phyloP scores from a whole-genome alignment of 345 rosid genomes.

The Eucalyptus marginata region DNA sequence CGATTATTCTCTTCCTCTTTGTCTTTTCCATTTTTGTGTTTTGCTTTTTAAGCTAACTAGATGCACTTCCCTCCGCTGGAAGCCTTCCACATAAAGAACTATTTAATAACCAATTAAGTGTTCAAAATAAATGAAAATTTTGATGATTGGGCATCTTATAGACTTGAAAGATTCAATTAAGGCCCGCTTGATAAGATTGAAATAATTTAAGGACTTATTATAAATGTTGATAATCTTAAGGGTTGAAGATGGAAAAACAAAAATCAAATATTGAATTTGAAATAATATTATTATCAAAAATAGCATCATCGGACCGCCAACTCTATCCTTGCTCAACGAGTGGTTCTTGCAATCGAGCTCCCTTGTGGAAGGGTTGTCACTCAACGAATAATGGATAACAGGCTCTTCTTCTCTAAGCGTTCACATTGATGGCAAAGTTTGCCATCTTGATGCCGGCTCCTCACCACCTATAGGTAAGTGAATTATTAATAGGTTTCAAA shows the following conservation, averaged over 20 bases:
- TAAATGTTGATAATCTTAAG: neutral
- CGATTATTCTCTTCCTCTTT: neutral
- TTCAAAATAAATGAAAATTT: neutral
- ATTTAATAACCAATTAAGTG: neutral
- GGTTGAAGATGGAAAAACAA: neutral
- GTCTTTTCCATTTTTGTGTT: neutral
- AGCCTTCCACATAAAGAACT: neutral
- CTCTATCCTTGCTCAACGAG: accelerated
- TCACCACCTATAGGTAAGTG: neutral
- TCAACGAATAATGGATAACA: neutral
- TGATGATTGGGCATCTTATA: neutral
- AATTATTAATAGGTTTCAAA: neutral
- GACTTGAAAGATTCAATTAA: neutral
- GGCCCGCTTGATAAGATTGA: neutral
- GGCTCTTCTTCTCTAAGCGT: accelerated
- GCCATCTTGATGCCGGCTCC: neutral
- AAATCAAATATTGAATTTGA: neutral
- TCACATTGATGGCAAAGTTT: neutral
- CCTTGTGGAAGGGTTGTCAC: neutral
- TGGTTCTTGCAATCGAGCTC: accelerated
- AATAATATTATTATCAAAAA: neutral
- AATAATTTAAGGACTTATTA: neutral
- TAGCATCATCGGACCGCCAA: accelerated
- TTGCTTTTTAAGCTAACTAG: neutral
- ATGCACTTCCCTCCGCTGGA: accelerated